phyloP scores from a whole-genome alignment of 164 flowering plant species.

The Magnolia officinalis region DNA sequence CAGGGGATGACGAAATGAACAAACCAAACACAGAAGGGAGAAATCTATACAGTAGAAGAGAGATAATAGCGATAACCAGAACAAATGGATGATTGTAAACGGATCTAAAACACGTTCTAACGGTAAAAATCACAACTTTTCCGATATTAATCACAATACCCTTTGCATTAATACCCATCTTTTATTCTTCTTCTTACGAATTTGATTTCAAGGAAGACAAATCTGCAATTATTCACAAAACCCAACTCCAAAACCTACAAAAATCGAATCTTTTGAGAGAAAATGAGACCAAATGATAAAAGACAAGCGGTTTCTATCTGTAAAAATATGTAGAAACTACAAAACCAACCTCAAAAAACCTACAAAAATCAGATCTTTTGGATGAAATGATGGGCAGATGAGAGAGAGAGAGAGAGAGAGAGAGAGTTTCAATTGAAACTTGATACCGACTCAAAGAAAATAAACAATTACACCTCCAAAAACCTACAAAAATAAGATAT shows the following conservation, averaged over 20 bases:
- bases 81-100: constrained; percentile 41
- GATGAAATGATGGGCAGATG: no score
- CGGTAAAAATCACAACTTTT: constrained; percentile 27
- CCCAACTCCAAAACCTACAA: constrained; percentile 6
- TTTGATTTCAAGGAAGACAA: background rate
- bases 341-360: background rate
- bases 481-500: background rate
- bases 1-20: constrained; percentile 76
- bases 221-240: background rate
- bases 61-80: constrained; percentile 27
- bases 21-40: constrained; percentile 66
- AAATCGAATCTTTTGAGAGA: background rate
- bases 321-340: background rate
- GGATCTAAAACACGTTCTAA: constrained; percentile 24
- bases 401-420: no score
- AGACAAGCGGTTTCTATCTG: background rate
- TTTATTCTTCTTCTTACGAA: background rate
- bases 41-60: constrained; percentile 48
- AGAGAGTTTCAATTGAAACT: no score
- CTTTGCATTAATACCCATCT: constrained; percentile 53
- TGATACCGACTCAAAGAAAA: background rate
- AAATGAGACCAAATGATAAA: background rate
- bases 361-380: background rate
- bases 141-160: constrained; percentile 24
- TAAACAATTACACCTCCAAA: background rate